Evolutionary conservation across 2,329 filamentous ascomycete genomes (phyloP).

Genomic region (Alternaria ventricosa): DNA sequence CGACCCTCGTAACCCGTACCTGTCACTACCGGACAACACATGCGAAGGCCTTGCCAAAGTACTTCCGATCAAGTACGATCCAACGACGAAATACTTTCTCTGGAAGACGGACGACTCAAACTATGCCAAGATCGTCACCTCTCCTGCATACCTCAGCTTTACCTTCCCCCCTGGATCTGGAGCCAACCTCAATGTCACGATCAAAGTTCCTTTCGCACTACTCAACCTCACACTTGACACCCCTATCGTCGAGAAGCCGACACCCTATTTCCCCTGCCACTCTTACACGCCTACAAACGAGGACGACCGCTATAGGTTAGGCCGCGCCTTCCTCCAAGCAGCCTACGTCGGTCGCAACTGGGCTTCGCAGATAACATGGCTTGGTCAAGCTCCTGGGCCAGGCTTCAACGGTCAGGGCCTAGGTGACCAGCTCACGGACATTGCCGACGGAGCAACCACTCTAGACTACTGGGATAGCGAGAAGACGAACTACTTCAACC

Average conservation of each 20-base stretch:
- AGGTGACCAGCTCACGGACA: slow-evolving; percentile 4
- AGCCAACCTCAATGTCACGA: slow-evolving; percentile 26
- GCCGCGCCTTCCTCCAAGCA: slow-evolving; percentile 57
- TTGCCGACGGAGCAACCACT: not conserved
- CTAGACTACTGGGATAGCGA: not conserved
- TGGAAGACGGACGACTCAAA: slow-evolving; percentile 36
- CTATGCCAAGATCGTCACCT: slow-evolving; percentile 50
- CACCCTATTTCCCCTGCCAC: slow-evolving; percentile 54
- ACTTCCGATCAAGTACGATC: slow-evolving; percentile 35
- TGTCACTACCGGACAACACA: slow-evolving; percentile 34
- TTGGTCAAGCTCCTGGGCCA: slow-evolving; percentile 10
- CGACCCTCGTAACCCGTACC: slow-evolving; percentile 33
- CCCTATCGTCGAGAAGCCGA: slow-evolving; percentile 43
- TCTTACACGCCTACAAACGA: not conserved
- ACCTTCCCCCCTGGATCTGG: slow-evolving; percentile 42
- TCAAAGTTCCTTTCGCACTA: slow-evolving; percentile 52
- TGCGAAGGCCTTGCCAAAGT: slow-evolving; percentile 34
- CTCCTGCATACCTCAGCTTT: slow-evolving; percentile 52
- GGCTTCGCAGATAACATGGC: slow-evolving; percentile 2
- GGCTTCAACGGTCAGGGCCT: not conserved
- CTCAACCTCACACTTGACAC: slow-evolving; percentile 49
- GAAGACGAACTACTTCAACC: not conserved
- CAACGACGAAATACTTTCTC: slow-evolving; percentile 26
- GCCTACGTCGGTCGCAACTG: slow-evolving; percentile 52
- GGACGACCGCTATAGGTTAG: slow-evolving; percentile 32